Base-by-base conservation (phyloP, 352 stramenopile species). In the Pythium diclinum region DNA sequence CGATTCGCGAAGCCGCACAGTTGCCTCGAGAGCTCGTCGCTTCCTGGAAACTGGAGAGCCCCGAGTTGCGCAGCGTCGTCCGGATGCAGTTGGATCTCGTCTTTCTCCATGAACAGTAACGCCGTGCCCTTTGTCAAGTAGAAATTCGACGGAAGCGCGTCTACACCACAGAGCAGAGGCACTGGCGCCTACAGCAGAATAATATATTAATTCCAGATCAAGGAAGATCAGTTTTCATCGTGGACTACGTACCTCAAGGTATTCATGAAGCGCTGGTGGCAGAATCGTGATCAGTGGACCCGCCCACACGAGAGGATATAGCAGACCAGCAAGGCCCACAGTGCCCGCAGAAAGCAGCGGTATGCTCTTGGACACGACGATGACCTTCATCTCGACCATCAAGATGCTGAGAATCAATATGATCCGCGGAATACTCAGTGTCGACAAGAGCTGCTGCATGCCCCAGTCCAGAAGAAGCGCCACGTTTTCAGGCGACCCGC, bases 301-400 rank as follows among this genome's bases (percentile, higher is more conserved):
- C 17, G 66, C 66, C 66, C 66, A 73, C 8, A 21, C 36, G 3
- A 73, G 57, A 10, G 66, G 66, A 42, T 68, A 47, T 1, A 73
- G 42, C 8, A 73, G 36, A 11, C 47, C 42, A 23, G 66, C 40
- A 14, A 73, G 56, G 6, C 60, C 56, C 13, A 73, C 55, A 0
- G 61, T 69, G 16, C 61, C 58, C 2, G 66, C 56, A 5, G 66
- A 73, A 1, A 73, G 28, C 17, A 69, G 11, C 13, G 56, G 56
- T 21, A 73, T 59, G 23, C 21, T 53, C 25, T 46, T 69, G 25
- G 66, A 68, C 5, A 73, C 66, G 13, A 73, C 61, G 38, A 73
- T 68, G 25, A 73, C 60, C 28, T 73, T 73, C 66, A 73, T 73
- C 36, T 73, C 66, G 36, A 69, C 56, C 11, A 73, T 46, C 0